Conservation (phyloP, 192 early-diverging fungal genomes). For the Funneliformis mosseae region DNA sequence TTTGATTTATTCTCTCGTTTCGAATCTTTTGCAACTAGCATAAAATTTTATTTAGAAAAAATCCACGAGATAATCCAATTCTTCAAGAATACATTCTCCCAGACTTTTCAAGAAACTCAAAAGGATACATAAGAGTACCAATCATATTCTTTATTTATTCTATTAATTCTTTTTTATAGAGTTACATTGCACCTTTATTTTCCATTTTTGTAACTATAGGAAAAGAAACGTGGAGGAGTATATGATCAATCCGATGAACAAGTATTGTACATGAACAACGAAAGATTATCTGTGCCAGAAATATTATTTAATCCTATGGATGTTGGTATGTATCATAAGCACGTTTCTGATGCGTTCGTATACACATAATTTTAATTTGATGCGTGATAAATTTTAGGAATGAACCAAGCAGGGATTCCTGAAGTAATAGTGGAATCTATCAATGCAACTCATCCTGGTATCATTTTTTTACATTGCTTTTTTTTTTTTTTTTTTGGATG, state of each 20-base stretch:
- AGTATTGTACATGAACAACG: slow-evolving; percentile 69
- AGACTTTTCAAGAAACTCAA: slow-evolving; percentile 54
- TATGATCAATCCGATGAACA: slow-evolving; percentile 47
- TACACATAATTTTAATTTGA: not conserved
- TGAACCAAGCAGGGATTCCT: slow-evolving; percentile 69
- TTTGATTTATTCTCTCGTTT: not conserved
- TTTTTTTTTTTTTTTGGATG: not conserved
- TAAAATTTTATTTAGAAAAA: slow-evolving; percentile 40
- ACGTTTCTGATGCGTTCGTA: slow-evolving; percentile 15
- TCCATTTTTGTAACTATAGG: slow-evolving; percentile 5
- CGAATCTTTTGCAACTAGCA: not conserved
- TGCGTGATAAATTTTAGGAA: slow-evolving; percentile 8
- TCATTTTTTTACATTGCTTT: not conserved
- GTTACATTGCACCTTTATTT: not conserved
- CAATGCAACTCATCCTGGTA: slow-evolving; percentile 54
- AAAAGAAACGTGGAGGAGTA: slow-evolving; percentile 29
- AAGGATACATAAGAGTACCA: slow-evolving; percentile 57
- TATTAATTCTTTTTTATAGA: not conserved
- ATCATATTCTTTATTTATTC: not conserved
- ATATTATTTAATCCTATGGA: slow-evolving; percentile 74
- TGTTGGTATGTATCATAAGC: slow-evolving; percentile 55
- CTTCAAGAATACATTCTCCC: slow-evolving; percentile 69
- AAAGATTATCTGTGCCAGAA: slow-evolving; percentile 78
- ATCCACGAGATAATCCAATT: slow-evolving; percentile 50
- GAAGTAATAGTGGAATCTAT: slow-evolving; percentile 65